phyloP scores from a whole-genome alignment of 768 basidiomycete genomes.

The Kwoniella europaea region DNA sequence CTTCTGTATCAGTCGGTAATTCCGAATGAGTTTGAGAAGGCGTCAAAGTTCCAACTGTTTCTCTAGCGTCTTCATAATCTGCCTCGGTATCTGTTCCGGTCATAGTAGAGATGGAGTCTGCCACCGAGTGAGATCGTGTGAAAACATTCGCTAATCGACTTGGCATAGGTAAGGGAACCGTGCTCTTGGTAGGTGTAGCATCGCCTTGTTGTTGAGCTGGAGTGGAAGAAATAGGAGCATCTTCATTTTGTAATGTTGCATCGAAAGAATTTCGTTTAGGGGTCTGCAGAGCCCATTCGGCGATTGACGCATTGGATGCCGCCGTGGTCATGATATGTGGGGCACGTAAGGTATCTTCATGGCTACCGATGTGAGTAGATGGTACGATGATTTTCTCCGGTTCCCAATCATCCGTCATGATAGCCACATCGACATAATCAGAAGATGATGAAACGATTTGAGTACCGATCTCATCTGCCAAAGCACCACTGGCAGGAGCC shows the following conservation, averaged over 20 bases:
- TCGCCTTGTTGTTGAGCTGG: constrained; percentile 27
- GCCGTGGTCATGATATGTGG: constrained; percentile 21
- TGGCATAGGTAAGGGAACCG: constrained; percentile 33
- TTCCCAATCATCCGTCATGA: constrained; percentile 46
- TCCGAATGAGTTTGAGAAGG: constrained; percentile 69
- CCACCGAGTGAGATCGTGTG: constrained; percentile 33
- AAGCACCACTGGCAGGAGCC: constrained; percentile 31
- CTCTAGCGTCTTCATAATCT: constrained; percentile 67
- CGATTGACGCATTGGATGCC: constrained; percentile 18
- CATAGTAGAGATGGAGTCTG: constrained; percentile 29
- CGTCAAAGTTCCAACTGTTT: constrained; percentile 67
- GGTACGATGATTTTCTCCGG: constrained; percentile 27
- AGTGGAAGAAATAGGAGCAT: constrained; percentile 15
- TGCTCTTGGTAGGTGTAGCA: constrained; percentile 40
- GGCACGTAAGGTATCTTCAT: neutral
- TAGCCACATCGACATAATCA: constrained; percentile 35
- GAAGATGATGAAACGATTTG: constrained; percentile 22
- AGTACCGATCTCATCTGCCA: constrained; percentile 50
- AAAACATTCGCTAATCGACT: constrained; percentile 27
- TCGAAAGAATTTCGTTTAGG: constrained; percentile 29
- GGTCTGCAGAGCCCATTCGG: constrained; percentile 28
- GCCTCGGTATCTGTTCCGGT: constrained; percentile 45
- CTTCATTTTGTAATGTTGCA: constrained; percentile 4
- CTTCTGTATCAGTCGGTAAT: constrained; percentile 66
- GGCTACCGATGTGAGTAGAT: neutral